phyloP scores from a whole-genome alignment of 2,329 filamentous ascomycete genomes.

The Didymella glomerata region DNA sequence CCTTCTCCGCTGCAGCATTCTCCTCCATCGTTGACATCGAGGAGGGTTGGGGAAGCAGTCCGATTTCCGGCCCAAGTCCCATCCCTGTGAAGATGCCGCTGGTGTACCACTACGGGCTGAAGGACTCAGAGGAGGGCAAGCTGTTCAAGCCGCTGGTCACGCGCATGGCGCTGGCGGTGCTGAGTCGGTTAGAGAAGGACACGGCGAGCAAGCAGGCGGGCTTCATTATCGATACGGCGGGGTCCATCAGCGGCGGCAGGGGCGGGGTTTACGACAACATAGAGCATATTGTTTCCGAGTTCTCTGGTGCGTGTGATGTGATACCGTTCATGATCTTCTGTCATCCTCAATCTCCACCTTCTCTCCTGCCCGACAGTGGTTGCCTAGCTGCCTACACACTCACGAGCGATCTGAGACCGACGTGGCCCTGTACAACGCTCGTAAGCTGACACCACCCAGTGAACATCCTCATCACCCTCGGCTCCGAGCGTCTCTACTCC shows the following conservation, averaged over 20 bases:
- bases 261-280: slow-evolving; percentile 76
- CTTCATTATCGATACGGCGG: slow-evolving; percentile 85
- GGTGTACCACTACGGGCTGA: slow-evolving; percentile 85
- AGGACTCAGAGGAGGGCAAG: slow-evolving; percentile 71
- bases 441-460: slow-evolving; percentile 57
- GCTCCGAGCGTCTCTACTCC: slow-evolving; percentile 77
- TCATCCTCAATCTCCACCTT: background rate
- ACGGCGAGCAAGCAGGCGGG: slow-evolving; percentile 74
- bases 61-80: slow-evolving; percentile 86
- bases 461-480: slow-evolving; percentile 82
- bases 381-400: too few species aligned
- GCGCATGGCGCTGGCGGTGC: slow-evolving; percentile 79
- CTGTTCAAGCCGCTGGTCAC: slow-evolving; percentile 79
- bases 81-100: slow-evolving; percentile 92
- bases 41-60: slow-evolving; percentile 87
- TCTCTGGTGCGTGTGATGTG: slow-evolving; percentile 62
- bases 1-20: slow-evolving; percentile 85
- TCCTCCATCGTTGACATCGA: slow-evolving; percentile 88
- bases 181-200: slow-evolving; percentile 80
- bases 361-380: too few species aligned
- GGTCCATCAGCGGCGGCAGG: slow-evolving; percentile 71
- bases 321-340: background rate
- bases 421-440: too few species aligned
- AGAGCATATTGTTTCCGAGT: slow-evolving; percentile 77
- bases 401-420: too few species aligned